Base-by-base conservation (phyloP, 768 basidiomycete genomes). In the Butyriboletus loyo region DNA sequence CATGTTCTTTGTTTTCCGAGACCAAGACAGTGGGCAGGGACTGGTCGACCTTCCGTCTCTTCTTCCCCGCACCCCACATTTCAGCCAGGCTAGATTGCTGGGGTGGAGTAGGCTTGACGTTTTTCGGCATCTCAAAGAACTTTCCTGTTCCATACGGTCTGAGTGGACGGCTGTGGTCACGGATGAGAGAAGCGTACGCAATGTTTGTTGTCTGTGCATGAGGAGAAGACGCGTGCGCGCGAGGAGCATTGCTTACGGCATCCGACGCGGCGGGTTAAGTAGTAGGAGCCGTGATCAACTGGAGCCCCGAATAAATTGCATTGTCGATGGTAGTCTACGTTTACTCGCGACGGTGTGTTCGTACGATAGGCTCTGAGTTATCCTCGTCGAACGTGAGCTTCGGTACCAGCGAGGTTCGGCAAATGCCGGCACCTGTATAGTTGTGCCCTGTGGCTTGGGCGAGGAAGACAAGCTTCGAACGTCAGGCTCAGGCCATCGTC, bases 51-150 rank as follows among this genome's bases (percentile, higher is more conserved):
- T 54, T 62, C 15, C 55, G 62, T 54, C 68, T 64, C 58, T 70
- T 77, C 72, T 68, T 77, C 69, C 80, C 80, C 60, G 71, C 74
- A 10, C 74, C 76, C 87, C 88, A 92, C 74, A 89, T 77, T 49
- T 90, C 87, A 51, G 81, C 76, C 35, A 93, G 79, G 61, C 75
- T 90, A n/a, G 89, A 76, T 66, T 93, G 90, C 52, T 89, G 88
- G 7, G 85, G 82, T 0, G 86, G 85, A 4, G 84, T 68, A 27
- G 81, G 66, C 69, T 88, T 90, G n/a, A 64, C 58, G 27, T 77
- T 77, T 57, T 77, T 78, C 0, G 90, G 87, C 86, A 90, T 87
- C 52, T 77, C 74, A 50, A 91, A 83, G 56, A 90, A 92, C 63
- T 81, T 88, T 34, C 84, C 89, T 92, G 55, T 9, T 34, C 31